phyloP scores from a whole-genome alignment of 768 basidiomycete genomes.

The Baorangia bicolor region DNA sequence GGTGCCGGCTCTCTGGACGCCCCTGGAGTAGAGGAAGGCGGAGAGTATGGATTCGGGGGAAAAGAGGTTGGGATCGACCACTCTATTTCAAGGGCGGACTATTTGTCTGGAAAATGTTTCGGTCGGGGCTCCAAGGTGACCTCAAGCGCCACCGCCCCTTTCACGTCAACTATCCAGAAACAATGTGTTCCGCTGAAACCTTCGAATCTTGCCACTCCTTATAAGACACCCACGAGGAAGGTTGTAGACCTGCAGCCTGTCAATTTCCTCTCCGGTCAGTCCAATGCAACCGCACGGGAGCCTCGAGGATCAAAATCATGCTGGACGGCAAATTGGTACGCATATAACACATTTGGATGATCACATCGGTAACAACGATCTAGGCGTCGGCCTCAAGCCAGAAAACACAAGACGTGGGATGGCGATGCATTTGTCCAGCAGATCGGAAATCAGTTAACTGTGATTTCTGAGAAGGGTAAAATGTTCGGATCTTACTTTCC shows the following conservation, averaged over 20 bases:
- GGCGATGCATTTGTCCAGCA: conserved; percentile 67
- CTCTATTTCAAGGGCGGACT: conserved; percentile 52
- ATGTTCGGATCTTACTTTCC: conserved; percentile 40
- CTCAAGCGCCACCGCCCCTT: conserved; percentile 14
- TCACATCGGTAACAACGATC: conserved; percentile 1
- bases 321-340: conserved; percentile 74
- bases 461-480: conserved; percentile 71
- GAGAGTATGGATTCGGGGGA: conserved; percentile 42
- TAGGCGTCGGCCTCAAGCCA: conserved; percentile 71
- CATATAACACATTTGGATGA: conserved; percentile 3
- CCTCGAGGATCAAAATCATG: conserved; percentile 32
- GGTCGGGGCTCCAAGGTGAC: conserved; percentile 33
- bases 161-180: conserved; percentile 32
- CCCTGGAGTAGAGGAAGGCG: conserved; percentile 37
- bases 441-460: conserved; percentile 48
- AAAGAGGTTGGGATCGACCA: conserved; percentile 71
- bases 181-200: conserved; percentile 34
- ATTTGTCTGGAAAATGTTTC: conserved; percentile 65
- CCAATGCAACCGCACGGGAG: conserved; percentile 5
- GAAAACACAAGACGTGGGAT: conserved; percentile 88
- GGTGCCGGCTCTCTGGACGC: conserved; percentile 47
- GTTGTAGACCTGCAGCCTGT: conserved; percentile 43
- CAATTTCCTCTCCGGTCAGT: conserved; percentile 29
- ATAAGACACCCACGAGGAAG: conserved; percentile 28
- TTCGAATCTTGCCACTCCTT: conserved; percentile 21